Evolutionary conservation across 495 filamentous ascomycete genomes (phyloP).

Genomic region (Oidiodendron maius): DNA sequence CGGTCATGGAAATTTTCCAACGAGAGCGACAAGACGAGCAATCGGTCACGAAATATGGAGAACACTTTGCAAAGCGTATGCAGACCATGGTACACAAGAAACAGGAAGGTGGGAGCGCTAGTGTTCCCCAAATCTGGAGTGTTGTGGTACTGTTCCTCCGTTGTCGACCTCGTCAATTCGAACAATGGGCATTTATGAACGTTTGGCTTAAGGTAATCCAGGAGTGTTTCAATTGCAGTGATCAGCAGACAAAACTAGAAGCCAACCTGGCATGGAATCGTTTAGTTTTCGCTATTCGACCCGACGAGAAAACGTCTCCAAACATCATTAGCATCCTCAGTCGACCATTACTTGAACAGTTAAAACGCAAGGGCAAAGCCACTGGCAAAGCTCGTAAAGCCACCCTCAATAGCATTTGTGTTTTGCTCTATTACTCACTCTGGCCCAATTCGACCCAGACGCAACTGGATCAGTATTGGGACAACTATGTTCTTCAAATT

Average conservation of each 20-base stretch:
- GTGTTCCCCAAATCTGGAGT: slow-evolving; percentile 88
- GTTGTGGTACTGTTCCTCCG: slow-evolving; percentile 71
- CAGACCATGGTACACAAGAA: slow-evolving; percentile 57
- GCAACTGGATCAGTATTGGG: slow-evolving; percentile 75
- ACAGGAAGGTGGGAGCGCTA: slow-evolving; percentile 41
- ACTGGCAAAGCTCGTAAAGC: slow-evolving; percentile 50
- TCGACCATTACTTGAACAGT: slow-evolving; percentile 61
- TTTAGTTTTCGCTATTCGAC: slow-evolving; percentile 63
- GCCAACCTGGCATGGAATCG: slow-evolving; percentile 81
- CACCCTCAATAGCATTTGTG: slow-evolving; percentile 64
- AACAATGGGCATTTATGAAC: slow-evolving; percentile 66
- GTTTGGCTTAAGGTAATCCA: slow-evolving; percentile 74
- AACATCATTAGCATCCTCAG: slow-evolving; percentile 60
- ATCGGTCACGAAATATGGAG: slow-evolving; percentile 49
- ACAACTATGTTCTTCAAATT: slow-evolving; percentile 57
- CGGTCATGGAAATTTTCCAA: slow-evolving; percentile 57
- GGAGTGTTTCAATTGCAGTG: slow-evolving; percentile 76
- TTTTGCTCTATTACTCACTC: slow-evolving; percentile 81
- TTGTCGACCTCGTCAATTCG: slow-evolving; percentile 47
- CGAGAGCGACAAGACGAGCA: slow-evolving; percentile 28
- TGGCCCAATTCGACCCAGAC: slow-evolving; percentile 54
- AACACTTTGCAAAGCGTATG: slow-evolving; percentile 62
- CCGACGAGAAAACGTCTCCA: slow-evolving; percentile 48
- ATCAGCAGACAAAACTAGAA: slow-evolving; percentile 62
- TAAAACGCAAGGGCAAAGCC: slow-evolving; percentile 55